Evolutionary conservation across 306 rosid genomes (phyloP).

Genomic region (Cucurbita maxima): DNA sequence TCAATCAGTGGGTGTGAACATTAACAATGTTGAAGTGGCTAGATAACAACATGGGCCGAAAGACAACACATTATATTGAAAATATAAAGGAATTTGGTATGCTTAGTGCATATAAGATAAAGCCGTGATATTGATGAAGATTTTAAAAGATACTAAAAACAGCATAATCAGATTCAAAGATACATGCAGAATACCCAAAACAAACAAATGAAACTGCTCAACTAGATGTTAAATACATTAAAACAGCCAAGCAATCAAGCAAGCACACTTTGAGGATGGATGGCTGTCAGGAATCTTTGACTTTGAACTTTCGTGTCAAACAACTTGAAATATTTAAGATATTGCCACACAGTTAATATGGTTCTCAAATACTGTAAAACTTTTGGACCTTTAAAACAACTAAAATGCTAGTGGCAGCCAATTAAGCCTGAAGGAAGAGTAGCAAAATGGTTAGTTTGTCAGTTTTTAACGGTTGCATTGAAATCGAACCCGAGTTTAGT

Average conservation of each 20-base stretch:
- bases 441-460: background rate
- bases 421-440: background rate
- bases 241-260: background rate
- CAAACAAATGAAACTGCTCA: background rate
- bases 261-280: background rate
- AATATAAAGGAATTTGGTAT: background rate
- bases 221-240: background rate
- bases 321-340: background rate
- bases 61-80: background rate
- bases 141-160: background rate
- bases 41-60: background rate
- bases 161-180: background rate
- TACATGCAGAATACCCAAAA: background rate
- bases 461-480: background rate
- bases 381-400: background rate
- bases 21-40: background rate
- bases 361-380: background rate
- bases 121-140: background rate
- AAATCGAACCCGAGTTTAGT: background rate
- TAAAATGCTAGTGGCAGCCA: background rate
- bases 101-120: background rate
- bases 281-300: constrained; percentile 1
- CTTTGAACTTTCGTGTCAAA: background rate
- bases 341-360: background rate
- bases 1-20: background rate